phyloP scores from a whole-genome alignment of 306 rosid species.

The Lathyrus sativus region DNA sequence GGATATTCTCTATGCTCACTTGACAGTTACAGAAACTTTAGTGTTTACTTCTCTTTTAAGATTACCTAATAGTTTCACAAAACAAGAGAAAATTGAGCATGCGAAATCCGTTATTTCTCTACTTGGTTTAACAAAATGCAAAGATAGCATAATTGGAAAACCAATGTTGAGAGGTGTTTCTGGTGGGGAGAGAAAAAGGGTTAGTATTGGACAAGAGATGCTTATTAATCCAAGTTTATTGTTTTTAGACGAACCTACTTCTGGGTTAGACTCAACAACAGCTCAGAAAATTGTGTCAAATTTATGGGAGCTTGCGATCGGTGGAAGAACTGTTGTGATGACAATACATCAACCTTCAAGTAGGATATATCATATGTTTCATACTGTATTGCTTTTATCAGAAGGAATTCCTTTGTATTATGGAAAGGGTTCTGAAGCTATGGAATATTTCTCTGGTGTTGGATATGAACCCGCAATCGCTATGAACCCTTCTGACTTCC shows the following conservation, averaged over 20 bases:
- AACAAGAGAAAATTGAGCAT: slow-evolving; percentile 41
- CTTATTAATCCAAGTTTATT: slow-evolving; percentile 60
- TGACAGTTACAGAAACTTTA: slow-evolving; percentile 66
- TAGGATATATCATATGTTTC: slow-evolving; percentile 62
- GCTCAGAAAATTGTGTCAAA: slow-evolving; percentile 65
- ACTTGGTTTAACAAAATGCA: slow-evolving; percentile 61
- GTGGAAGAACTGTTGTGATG: slow-evolving; percentile 66
- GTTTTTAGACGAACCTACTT: slow-evolving; percentile 58
- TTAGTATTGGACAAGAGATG: slow-evolving; percentile 75
- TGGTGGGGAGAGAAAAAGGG: slow-evolving; percentile 77
- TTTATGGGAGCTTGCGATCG: slow-evolving; percentile 58
- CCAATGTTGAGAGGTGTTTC: slow-evolving; percentile 56
- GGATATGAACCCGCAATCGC: slow-evolving; percentile 57
- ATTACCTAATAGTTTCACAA: slow-evolving; percentile 48
- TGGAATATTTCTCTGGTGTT: slow-evolving; percentile 55
- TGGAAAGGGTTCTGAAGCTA: slow-evolving; percentile 57
- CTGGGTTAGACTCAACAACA: slow-evolving; percentile 71
- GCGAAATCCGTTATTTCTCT: slow-evolving; percentile 50
- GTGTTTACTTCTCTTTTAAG: slow-evolving; percentile 73
- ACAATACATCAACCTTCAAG: slow-evolving; percentile 84
- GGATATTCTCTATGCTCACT: slow-evolving; percentile 62
- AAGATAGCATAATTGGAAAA: slow-evolving; percentile 54
- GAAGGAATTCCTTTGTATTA: slow-evolving; percentile 67
- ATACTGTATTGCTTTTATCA: slow-evolving; percentile 55
- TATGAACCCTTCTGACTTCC: slow-evolving; percentile 78